Conservation (phyloP, 305 asterid species). For the Fraxinus albicans region DNA sequence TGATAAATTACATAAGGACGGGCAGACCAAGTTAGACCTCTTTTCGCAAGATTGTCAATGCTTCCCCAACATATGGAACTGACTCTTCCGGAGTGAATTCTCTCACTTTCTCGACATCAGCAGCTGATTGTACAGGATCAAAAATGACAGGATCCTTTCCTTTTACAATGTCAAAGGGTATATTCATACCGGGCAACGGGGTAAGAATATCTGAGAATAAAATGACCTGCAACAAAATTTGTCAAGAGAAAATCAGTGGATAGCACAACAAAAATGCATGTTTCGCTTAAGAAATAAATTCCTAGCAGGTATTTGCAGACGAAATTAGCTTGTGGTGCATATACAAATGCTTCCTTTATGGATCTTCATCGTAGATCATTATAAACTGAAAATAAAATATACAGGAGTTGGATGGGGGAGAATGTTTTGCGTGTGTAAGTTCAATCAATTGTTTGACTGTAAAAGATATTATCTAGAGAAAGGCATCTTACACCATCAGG, state of each 20-base stretch:
- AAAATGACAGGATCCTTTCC: slow-evolving; percentile 95
- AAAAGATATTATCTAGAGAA: slow-evolving; percentile 8
- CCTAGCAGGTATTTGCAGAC: neutral
- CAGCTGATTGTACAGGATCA: slow-evolving; percentile 58
- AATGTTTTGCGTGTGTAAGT: neutral
- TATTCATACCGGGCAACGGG: slow-evolving; percentile 93
- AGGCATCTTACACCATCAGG: slow-evolving; percentile 83
- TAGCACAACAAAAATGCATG: neutral
- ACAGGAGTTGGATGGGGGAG: neutral
- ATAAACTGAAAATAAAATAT: neutral
- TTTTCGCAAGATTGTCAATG: slow-evolving; percentile 78
- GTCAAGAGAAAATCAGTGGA: slow-evolving; percentile 6
- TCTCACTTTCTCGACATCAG: slow-evolving; percentile 80
- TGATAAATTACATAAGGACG: neutral
- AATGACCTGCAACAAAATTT: slow-evolving; percentile 57
- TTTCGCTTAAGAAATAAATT: neutral
- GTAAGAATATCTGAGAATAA: slow-evolving; percentile 97
- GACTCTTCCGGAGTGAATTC: slow-evolving; percentile 85
- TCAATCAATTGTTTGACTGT: neutral
- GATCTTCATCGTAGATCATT: too few species aligned
- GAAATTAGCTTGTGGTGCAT: neutral
- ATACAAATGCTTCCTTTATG: neutral
- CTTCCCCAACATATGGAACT: slow-evolving; percentile 96
- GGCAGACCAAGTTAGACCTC: slow-evolving; percentile 52
- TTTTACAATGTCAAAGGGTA: slow-evolving; percentile 90